Percentiles rank a stretch among this genome's conserved stretches.
phyloP scores from a whole-genome alignment of 2,329 filamentous ascomycete genomes.

The Alternaria dauci region DNA sequence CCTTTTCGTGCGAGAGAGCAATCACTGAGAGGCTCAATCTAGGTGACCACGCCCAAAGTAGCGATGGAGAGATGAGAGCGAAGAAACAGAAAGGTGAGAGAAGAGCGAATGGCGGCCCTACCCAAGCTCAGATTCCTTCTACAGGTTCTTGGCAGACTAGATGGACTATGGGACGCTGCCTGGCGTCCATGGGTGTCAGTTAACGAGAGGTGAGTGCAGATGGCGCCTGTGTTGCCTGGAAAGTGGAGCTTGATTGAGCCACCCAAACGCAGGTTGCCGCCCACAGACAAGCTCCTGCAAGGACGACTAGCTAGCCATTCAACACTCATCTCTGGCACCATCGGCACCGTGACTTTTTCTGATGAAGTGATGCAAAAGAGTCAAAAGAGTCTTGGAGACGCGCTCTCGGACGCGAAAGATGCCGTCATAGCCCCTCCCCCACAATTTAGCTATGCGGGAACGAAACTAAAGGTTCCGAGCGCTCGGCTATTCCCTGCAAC shows the following conservation, averaged over 20 bases:
- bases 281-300: background rate
- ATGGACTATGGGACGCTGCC: constrained; percentile 21
- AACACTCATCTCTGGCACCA: background rate
- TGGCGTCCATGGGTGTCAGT: constrained; percentile 6
- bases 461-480: constrained; percentile 22
- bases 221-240: constrained; percentile 31
- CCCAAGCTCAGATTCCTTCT: constrained; percentile 1
- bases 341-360: background rate
- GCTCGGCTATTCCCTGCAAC: constrained; percentile 21
- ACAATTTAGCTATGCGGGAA: constrained; percentile 15
- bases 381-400: background rate
- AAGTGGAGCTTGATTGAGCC: constrained; percentile 22
- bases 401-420: background rate
- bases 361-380: too few species aligned
- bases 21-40: background rate
- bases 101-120: constrained; percentile 4
- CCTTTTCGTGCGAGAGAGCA: constrained; percentile 8
- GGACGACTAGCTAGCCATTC: background rate
- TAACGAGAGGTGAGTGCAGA: constrained; percentile 16
- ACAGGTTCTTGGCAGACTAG: constrained; percentile 22
- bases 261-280: constrained; percentile 10
- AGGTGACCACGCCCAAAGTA: constrained; percentile 3
- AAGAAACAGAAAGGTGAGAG: constrained; percentile 2
- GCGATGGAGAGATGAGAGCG: constrained; percentile 11
- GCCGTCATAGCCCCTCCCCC: constrained; percentile 28